phyloP scores from a whole-genome alignment of 192 early-diverging fungal species.

The Dimargaris xerosporica region DNA sequence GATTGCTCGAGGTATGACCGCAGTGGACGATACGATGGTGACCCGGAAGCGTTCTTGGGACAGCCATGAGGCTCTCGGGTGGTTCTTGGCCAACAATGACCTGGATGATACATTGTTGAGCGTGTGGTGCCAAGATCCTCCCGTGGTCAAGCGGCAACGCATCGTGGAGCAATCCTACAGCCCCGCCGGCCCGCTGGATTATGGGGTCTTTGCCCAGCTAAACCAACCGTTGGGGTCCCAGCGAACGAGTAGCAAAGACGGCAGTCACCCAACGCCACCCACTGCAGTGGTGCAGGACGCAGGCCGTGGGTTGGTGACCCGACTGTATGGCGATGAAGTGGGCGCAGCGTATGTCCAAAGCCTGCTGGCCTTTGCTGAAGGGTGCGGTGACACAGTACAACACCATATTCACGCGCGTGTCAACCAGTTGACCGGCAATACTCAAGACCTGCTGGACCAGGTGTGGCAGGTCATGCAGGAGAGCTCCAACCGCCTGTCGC shows the following conservation, averaged over 20 bases:
- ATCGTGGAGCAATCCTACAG: slow-evolving; percentile 5
- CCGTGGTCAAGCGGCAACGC: slow-evolving; percentile 10
- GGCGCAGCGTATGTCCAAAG: slow-evolving; percentile 31
- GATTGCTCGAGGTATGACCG: not conserved
- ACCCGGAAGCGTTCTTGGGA: slow-evolving; percentile 17
- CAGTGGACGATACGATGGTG: slow-evolving; percentile 7
- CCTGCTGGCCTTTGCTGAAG: slow-evolving; percentile 26
- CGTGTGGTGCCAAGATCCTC: slow-evolving; percentile 7
- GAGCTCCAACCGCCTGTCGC: not conserved
- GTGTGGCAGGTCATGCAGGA: not conserved
- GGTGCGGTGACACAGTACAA: slow-evolving; percentile 16
- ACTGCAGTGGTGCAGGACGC: no score
- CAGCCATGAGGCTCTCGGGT: not conserved
- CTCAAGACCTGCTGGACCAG: slow-evolving; percentile 11
- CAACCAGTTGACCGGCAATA: slow-evolving; percentile 23
- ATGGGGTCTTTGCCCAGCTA: slow-evolving; percentile 15
- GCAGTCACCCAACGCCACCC: not conserved
- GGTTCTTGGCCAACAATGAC: slow-evolving; percentile 19
- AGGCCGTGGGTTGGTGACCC: no score
- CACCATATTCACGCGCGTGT: slow-evolving; percentile 18
- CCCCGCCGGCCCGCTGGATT: slow-evolving; percentile 17
- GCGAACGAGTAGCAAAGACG: not conserved
- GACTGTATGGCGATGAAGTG: slow-evolving; percentile 15
- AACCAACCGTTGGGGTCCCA: not conserved
- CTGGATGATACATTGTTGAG: slow-evolving; percentile 17